phyloP scores from a whole-genome alignment of 2,329 filamentous ascomycete species.

The Alternaria rosae region DNA sequence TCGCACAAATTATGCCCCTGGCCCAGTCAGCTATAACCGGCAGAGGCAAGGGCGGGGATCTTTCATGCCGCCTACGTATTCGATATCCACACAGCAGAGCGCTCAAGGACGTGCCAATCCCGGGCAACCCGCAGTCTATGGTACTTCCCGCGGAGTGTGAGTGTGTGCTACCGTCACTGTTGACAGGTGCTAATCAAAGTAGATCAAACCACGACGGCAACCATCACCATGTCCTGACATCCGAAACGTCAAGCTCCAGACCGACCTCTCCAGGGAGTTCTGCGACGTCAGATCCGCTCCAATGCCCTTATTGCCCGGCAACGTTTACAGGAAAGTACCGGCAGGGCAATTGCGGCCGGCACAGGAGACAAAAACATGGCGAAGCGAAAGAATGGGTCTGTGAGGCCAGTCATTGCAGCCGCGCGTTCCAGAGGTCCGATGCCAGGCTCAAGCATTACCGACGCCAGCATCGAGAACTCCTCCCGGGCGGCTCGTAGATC shows the following conservation, averaged over 20 bases:
- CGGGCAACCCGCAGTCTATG: no score
- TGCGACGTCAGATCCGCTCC: background rate
- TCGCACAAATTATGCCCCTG: no score
- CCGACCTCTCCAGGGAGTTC: background rate
- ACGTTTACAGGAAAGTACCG: background rate
- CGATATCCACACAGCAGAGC: no score
- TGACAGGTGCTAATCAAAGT: background rate
- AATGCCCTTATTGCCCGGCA: background rate
- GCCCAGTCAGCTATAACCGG: no score
- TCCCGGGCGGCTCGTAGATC: background rate
- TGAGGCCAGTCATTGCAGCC: background rate
- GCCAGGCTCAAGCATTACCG: conserved; percentile 1
- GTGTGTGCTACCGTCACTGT: background rate
- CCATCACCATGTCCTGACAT: background rate
- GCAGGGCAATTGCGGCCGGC: background rate
- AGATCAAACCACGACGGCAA: background rate
- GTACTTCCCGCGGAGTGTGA: no score
- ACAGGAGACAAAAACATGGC: background rate
- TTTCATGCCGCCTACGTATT: no score
- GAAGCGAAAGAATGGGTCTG: background rate
- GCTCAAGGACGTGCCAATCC: no score
- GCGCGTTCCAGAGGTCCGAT: background rate
- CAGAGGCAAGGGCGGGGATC: no score
- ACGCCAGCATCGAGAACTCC: background rate
- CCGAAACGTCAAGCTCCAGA: background rate